These are phyloP conservation scores for Lizonia empirigonia DNA, from an alignment of 2,329 filamentous ascomycete genomes.

Conservation along the genomic window DNA sequence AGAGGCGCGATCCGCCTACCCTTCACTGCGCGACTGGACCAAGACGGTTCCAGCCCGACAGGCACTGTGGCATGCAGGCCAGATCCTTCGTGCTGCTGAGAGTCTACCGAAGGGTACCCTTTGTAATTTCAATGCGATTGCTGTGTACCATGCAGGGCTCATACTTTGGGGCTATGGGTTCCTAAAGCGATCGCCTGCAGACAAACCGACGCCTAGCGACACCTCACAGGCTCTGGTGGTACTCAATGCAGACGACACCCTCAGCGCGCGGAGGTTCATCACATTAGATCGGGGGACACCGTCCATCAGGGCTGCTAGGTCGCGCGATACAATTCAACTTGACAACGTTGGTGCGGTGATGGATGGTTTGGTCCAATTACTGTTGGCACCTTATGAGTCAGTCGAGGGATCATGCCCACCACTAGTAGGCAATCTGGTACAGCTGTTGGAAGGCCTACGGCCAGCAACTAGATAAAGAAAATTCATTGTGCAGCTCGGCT, in stretches of 20 bases:
- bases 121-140: constrained; percentile 70
- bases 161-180: constrained; percentile 74
- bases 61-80: constrained; percentile 71
- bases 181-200: constrained; percentile 42
- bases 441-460: constrained; percentile 66
- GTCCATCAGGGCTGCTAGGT: constrained; percentile 49
- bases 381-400: constrained; percentile 58
- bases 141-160: constrained; percentile 70
- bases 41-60: constrained; percentile 61
- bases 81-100: constrained; percentile 66
- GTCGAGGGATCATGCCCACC: constrained; percentile 54
- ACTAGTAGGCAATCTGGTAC: constrained; percentile 70
- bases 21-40: constrained; percentile 64
- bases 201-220: constrained; percentile 40
- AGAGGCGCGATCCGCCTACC: constrained; percentile 65
- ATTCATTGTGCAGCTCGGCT: not conserved
- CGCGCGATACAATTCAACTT: constrained; percentile 45
- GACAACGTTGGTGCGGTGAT: constrained; percentile 65
- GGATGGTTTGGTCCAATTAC: constrained; percentile 61
- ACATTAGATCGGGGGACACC: constrained; percentile 61
- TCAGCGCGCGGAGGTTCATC: constrained; percentile 63
- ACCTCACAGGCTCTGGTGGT: constrained; percentile 39
- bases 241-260: constrained; percentile 62
- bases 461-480: constrained; percentile 51
- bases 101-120: constrained; percentile 60